Percentiles rank a stretch among this genome's conserved stretches.
phyloP scores from a whole-genome alignment of 1,284 basidiomycete species.

The Puccinia horiana region DNA sequence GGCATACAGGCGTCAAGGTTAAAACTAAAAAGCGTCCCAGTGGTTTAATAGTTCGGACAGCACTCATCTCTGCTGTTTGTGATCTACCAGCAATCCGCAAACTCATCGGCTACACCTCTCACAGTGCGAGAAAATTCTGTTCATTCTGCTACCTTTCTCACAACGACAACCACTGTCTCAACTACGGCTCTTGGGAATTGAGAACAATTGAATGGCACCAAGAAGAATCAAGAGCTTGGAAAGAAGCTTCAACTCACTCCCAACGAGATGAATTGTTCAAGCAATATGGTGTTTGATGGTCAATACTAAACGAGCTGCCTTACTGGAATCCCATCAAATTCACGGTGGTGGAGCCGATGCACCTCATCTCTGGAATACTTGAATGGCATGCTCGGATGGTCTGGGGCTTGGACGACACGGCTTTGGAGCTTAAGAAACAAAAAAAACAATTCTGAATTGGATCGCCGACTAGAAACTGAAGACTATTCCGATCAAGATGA shows the following conservation, averaged over 20 bases:
- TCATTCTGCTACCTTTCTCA: conserved; percentile 38
- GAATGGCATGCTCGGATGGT: conserved; percentile 6
- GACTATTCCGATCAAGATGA: conserved; percentile 23
- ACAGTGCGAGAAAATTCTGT: conserved; percentile 32
- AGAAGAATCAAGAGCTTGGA: conserved; percentile 20
- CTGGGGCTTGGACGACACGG: conserved; percentile 8
- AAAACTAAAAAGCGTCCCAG: background rate
- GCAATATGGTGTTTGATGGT: conserved; percentile 14
- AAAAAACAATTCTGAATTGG: background rate
- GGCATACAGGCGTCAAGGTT: background rate
- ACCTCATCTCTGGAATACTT: conserved; percentile 23
- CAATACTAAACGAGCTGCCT: conserved; percentile 24
- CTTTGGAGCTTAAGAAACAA: background rate
- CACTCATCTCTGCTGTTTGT: conserved; percentile 33
- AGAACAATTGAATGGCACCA: conserved; percentile 14
- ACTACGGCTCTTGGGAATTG: background rate
- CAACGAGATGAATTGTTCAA: background rate
- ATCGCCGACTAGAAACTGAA: conserved; percentile 1
- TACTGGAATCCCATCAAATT: conserved; percentile 34
- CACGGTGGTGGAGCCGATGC: conserved; percentile 38
- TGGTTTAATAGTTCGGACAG: background rate
- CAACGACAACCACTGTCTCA: background rate
- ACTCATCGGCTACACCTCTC: conserved; percentile 33
- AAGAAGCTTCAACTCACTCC: conserved; percentile 15
- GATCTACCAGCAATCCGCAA: conserved; percentile 28